Percentiles rank a stretch among this genome's conserved stretches.
Evolutionary conservation across 2,329 filamentous ascomycete genomes (phyloP).

Genomic region (Thielaviopsis ethacetica): DNA sequence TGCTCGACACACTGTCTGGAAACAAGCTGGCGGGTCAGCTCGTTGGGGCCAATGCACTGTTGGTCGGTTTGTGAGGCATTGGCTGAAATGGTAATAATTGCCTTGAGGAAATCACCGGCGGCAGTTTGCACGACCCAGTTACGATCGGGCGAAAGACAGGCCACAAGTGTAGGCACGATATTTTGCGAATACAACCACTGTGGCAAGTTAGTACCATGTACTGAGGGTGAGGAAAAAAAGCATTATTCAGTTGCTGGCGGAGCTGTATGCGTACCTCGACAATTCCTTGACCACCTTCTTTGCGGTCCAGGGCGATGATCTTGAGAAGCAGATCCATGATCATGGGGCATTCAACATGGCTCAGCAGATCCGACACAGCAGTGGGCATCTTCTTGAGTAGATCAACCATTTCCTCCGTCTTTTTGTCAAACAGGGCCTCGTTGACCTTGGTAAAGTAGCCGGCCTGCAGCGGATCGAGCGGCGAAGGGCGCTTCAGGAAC

Average conservation of each 20-base stretch:
- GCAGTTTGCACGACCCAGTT: constrained; percentile 87
- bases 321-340: constrained; percentile 95
- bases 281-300: constrained; percentile 77
- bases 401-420: constrained; percentile 91
- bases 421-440: constrained; percentile 91
- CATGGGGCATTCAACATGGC: constrained; percentile 93
- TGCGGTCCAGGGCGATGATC: constrained; percentile 90
- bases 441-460: constrained; percentile 99
- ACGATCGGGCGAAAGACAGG: constrained; percentile 72
- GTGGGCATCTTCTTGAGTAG: constrained; percentile 73
- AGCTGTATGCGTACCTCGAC: constrained; percentile 53
- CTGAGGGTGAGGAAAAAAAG: background rate
- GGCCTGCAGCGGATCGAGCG: constrained; percentile 82
- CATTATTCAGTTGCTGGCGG: background rate
- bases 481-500: constrained; percentile 69
- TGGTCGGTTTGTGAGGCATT: constrained; percentile 97
- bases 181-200: constrained; percentile 87
- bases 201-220: background rate
- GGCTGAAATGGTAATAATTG: constrained; percentile 95
- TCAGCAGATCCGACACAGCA: constrained; percentile 69
- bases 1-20: constrained; percentile 69
- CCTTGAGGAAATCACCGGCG: constrained; percentile 93
- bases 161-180: constrained; percentile 71
- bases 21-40: constrained; percentile 85
- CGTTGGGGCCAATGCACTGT: constrained; percentile 96